These are phyloP conservation scores for Nymphaea thermarum DNA, from an alignment of 164 flowering plant genomes.

Conservation along the genomic window DNA sequence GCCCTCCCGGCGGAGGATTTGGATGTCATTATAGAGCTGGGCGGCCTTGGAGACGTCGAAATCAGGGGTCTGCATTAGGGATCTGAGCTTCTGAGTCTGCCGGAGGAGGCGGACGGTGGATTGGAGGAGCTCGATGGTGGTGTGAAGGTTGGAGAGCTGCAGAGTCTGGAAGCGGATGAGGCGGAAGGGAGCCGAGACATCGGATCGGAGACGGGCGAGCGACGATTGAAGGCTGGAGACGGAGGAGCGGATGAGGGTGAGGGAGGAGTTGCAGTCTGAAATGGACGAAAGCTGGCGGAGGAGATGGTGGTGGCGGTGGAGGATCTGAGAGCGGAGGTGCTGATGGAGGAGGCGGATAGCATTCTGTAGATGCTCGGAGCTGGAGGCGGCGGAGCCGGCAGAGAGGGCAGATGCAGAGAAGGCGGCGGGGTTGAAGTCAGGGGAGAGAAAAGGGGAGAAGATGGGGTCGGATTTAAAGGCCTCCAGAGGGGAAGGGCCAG, in stretches of 20 bases:
- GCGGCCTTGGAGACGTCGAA: conserved; percentile 83
- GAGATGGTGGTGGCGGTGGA: conserved; percentile 60
- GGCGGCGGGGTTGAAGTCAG: conserved; percentile 56
- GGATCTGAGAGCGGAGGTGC: conserved; percentile 79
- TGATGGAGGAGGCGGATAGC: conserved; percentile 70
- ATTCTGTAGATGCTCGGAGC: conserved; percentile 76
- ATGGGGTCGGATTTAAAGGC: conserved; percentile 67
- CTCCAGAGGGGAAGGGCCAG: conserved; percentile 23
- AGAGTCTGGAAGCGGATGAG: conserved; percentile 36
- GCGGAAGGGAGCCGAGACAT: conserved; percentile 70
- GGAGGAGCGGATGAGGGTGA: conserved; percentile 60
- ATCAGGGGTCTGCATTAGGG: conserved; percentile 22
- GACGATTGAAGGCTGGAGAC: conserved; percentile 76
- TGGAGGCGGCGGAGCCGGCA: conserved; percentile 87
- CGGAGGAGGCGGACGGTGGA: conserved; percentile 52
- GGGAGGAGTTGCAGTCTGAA: conserved; percentile 55
- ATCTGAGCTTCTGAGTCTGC: conserved; percentile 51
- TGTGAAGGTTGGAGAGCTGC: conserved; percentile 64
- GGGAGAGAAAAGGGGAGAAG: conserved; percentile 82
- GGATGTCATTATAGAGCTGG: conserved; percentile 66
- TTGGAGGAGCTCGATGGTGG: conserved; percentile 42
- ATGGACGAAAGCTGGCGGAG: conserved; percentile 74
- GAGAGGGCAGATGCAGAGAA: conserved; percentile 94
- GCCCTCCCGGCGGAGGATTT: conserved; percentile 41
- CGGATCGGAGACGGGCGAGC: conserved; percentile 54